Percentiles rank a stretch among this genome's conserved stretches.
phyloP scores from a whole-genome alignment of 192 early-diverging fungal genomes.

The Chytriomyces confervae region DNA sequence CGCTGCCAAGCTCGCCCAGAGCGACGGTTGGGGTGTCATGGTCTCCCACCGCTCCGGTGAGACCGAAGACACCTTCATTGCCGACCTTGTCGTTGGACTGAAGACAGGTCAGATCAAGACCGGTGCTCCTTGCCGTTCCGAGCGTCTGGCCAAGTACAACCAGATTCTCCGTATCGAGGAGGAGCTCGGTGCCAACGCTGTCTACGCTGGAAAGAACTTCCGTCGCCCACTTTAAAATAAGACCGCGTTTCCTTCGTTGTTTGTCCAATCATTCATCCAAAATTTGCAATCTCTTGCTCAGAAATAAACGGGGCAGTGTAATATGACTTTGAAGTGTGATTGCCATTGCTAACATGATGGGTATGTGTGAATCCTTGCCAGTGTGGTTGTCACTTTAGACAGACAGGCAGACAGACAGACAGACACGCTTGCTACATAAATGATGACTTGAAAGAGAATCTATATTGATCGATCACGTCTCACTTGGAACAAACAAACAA shows the following conservation, averaged over 20 bases:
- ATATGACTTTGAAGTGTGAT: too few species aligned
- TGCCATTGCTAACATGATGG: too few species aligned
- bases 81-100: constrained; percentile 96
- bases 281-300: neutral
- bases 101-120: constrained; percentile 96
- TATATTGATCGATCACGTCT: too few species aligned
- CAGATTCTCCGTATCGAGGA: constrained; percentile 97
- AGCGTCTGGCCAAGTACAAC: constrained; percentile 99
- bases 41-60: constrained; percentile 99
- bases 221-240: constrained; percentile 7
- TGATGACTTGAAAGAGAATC: too few species aligned
- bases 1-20: constrained; percentile 69
- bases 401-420: too few species aligned
- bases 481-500: too few species aligned
- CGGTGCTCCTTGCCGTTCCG: constrained; percentile 96
- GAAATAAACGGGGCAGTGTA: too few species aligned
- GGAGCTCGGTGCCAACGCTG: constrained; percentile 88
- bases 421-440: too few species aligned
- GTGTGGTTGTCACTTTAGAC: too few species aligned
- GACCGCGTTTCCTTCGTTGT: neutral
- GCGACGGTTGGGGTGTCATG: constrained; percentile 98
- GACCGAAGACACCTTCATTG: constrained; percentile 97
- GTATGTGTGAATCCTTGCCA: too few species aligned
- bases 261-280: neutral
- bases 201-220: constrained; percentile 80